phyloP scores from a whole-genome alignment of 192 early-diverging fungal species.

The Dimargaris cristalligena region DNA sequence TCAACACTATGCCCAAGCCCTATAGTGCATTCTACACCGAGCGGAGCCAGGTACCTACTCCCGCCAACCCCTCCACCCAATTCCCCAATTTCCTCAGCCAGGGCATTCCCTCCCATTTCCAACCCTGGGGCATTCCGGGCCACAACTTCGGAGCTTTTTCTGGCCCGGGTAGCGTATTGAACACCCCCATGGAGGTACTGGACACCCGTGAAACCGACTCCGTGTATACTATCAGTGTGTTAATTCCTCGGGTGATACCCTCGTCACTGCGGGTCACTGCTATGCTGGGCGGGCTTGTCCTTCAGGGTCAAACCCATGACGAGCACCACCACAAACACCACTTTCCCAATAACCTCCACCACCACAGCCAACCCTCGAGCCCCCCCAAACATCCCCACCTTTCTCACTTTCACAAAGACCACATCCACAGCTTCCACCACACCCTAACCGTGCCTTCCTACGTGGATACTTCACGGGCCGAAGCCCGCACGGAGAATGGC shows the following conservation, averaged over 20 bases:
- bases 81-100: background rate
- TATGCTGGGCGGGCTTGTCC: slow-evolving; percentile 5
- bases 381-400: background rate
- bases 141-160: background rate
- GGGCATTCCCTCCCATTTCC: slow-evolving; percentile 5
- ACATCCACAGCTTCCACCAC: background rate
- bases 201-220: background rate
- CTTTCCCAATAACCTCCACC: background rate
- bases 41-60: background rate
- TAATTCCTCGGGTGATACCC: slow-evolving; percentile 9
- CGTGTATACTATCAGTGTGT: background rate
- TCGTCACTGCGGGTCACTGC: slow-evolving; percentile 7
- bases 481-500: slow-evolving; percentile 8
- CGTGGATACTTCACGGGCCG: slow-evolving; percentile 2
- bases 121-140: slow-evolving; percentile 3
- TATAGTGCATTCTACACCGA: slow-evolving; percentile 1
- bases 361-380: background rate
- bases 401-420: background rate
- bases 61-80: background rate
- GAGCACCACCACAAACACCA: background rate
- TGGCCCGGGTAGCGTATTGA: background rate
- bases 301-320: slow-evolving; percentile 1
- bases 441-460: slow-evolving; percentile 7
- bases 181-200: background rate
- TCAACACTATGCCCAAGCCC: slow-evolving; percentile 8